Conservation (phyloP, 495 filamentous ascomycete genomes). For the Penicillium nucicola region DNA sequence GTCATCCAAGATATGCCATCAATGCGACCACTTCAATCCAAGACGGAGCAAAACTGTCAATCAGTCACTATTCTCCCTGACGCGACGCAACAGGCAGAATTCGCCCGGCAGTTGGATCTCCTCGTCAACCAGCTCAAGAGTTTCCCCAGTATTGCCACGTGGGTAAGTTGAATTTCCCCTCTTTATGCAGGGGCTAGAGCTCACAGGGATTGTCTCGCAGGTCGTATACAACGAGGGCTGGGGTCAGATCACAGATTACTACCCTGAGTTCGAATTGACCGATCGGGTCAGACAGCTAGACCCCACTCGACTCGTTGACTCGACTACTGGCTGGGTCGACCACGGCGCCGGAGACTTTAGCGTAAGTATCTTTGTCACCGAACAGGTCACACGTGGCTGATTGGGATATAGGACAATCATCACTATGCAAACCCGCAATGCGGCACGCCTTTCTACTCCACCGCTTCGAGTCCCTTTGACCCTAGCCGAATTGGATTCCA, state of each 20-base stretch:
- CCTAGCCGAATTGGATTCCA: conserved; percentile 59
- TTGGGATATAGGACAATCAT: conserved; percentile 55
- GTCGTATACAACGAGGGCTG: conserved; percentile 72
- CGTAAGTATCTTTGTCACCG: conserved; percentile 17
- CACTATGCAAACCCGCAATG: conserved; percentile 71
- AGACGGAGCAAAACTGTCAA: conserved; percentile 3
- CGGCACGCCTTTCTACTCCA: conserved; percentile 61
- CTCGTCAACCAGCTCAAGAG: conserved; percentile 59
- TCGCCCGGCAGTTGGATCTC: conserved; percentile 58
- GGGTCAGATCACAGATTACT: conserved; percentile 51
- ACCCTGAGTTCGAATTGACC: conserved; percentile 56
- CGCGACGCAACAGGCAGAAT: conserved; percentile 53
- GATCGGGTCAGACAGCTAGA: conserved; percentile 52
- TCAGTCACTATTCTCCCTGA: conserved; percentile 35
- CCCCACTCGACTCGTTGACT: conserved; percentile 58
- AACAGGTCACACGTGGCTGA: not conserved
- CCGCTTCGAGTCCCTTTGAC: conserved; percentile 54
- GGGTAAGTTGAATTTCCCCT: conserved; percentile 26
- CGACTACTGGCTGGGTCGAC: conserved; percentile 60
- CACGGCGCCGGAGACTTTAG: conserved; percentile 59
- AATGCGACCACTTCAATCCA: conserved; percentile 34
- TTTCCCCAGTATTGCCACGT: conserved; percentile 57
- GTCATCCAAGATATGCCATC: conserved; percentile 70
- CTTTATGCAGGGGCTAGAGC: not conserved
- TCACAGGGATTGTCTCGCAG: conserved; percentile 19